Percentiles rank a stretch among this genome's conserved stretches.
Conservation (phyloP, 176 grass and related monocot genomes). For the Lolium multiflorum region DNA sequence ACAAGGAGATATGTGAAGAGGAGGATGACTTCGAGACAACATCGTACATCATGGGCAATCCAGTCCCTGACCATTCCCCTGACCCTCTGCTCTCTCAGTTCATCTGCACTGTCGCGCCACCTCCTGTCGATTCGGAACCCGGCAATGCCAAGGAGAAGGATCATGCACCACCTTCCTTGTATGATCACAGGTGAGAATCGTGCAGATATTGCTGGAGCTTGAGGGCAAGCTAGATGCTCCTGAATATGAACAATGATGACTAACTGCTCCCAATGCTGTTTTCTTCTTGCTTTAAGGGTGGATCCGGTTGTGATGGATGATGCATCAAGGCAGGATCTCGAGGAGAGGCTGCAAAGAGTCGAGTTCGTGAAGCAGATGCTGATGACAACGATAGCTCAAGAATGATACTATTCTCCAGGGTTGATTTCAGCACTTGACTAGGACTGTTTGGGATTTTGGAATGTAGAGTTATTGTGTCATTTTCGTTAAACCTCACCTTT, state of each 20-base stretch:
- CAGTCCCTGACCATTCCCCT: slow-evolving; percentile 27
- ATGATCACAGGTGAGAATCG: slow-evolving; percentile 44
- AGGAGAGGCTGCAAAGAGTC: slow-evolving; percentile 53
- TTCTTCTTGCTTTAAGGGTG: slow-evolving; percentile 37
- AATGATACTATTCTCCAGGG: not conserved
- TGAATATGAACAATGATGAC: not conserved
- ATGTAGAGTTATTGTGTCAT: not conserved
- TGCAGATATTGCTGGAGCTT: not conserved
- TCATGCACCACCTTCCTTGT: not conserved
- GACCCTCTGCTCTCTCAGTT: slow-evolving; percentile 65
- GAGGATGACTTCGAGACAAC: not conserved
- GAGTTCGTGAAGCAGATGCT: slow-evolving; percentile 61
- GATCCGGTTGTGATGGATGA: slow-evolving; percentile 22
- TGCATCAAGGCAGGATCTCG: slow-evolving; percentile 40
- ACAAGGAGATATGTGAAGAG: slow-evolving; percentile 42
- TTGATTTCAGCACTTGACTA: not conserved
- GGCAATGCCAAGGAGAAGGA: slow-evolving; percentile 2
- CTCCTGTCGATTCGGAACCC: not conserved
- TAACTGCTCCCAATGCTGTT: not conserved
- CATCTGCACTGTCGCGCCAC: slow-evolving; percentile 40
- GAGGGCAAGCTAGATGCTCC: not conserved
- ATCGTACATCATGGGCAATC: not conserved
- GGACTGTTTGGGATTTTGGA: slow-evolving; percentile 10
- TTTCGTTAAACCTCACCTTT: slow-evolving; percentile 8
- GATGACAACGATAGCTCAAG: slow-evolving; percentile 56